Evolutionary conservation across 1,284 basidiomycete species (phyloP), one percentile per base, ranked within the genome.

Genomic region (Agaricales sp.): DNA sequence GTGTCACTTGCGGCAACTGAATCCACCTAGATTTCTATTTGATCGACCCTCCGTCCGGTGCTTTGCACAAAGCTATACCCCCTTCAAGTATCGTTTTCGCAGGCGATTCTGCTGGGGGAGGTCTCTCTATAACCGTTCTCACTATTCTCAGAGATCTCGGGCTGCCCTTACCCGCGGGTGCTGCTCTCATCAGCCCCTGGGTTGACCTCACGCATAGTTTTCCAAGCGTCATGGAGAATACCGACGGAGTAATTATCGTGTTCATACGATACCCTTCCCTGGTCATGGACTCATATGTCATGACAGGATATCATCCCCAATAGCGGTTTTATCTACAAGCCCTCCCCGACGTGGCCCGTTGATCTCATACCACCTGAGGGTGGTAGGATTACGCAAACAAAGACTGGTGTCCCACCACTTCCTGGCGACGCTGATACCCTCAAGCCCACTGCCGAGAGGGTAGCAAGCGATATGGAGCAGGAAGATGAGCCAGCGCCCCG

Each of bases 181-280:
- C 80, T 0, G 77, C 86, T 0, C 67, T 89, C 16, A 85, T 91
- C 54, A 84, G 81, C 52, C 87, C 87, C 1, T 89, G 85, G 85
- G 81, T 85, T 11, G 90, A 93, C 61, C 67, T 93, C 30, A 92
- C 88, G 0, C 90, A 93, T 59, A 86, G 80, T 46, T 91, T 94
- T 57, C 86, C 87, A 0, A 87, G 84, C 47, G 78, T 94, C 35
- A 72, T 88, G 68, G 58, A 75, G 45, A 92, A 93, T 59, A 78
- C 76, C 0, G 67, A 69, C 2, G 87, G 79, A 39, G 81, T 87
- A 18, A 62, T 75, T 50, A 64, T 68, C 0, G 59, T 72, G 11
- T 13, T 14, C n/a, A 19, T 20, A 6, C 22, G 18, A 16, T 18
- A 70, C 65, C 66, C 1, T 65, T 64, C 2, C 61, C 65, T 2